Percentiles rank a stretch among this genome's conserved stretches.
These are phyloP conservation scores for Nicotiana knightiana DNA, from an alignment of 257 asterid genomes.

Conservation along the genomic window DNA sequence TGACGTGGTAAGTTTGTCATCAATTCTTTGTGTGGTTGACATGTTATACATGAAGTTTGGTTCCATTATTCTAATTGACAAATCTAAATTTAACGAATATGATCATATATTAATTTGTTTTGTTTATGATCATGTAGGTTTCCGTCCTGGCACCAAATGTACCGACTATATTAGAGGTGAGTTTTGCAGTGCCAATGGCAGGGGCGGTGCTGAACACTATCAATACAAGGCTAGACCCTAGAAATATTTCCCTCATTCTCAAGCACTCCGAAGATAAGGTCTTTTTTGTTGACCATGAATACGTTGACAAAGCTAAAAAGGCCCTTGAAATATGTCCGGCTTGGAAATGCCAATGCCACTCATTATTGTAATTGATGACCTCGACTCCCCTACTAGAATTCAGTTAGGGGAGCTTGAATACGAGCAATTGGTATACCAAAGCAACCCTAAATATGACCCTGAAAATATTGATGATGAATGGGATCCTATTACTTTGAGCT, in stretches of 20 bases:
- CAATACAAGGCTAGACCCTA: conserved; percentile 71
- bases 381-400: conserved; percentile 37
- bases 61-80: not conserved
- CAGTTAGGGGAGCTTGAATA: conserved; percentile 61
- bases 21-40: not conserved
- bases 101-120: not conserved
- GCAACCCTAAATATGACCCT: conserved; percentile 24
- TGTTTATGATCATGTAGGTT: conserved; percentile 28
- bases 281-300: conserved; percentile 57
- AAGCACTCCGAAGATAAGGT: conserved; percentile 63
- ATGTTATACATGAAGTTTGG: not conserved
- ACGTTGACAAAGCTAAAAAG: conserved; percentile 38
- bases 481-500: conserved; percentile 73
- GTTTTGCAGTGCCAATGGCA: conserved; percentile 92
- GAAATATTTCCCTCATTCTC: conserved; percentile 54
- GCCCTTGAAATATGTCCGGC: conserved; percentile 34
- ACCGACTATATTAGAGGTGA: conserved; percentile 85
- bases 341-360: conserved; percentile 29
- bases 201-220: conserved; percentile 82
- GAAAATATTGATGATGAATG: conserved; percentile 54
- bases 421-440: conserved; percentile 36
- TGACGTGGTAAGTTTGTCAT: conserved; percentile 47
- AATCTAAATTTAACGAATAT: not conserved
- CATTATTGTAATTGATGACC: conserved; percentile 63
- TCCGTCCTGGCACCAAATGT: conserved; percentile 87